These are phyloP conservation scores for Phoenix dactylifera DNA, from an alignment of 176 grass and related monocot species.

Conservation along the genomic window DNA sequence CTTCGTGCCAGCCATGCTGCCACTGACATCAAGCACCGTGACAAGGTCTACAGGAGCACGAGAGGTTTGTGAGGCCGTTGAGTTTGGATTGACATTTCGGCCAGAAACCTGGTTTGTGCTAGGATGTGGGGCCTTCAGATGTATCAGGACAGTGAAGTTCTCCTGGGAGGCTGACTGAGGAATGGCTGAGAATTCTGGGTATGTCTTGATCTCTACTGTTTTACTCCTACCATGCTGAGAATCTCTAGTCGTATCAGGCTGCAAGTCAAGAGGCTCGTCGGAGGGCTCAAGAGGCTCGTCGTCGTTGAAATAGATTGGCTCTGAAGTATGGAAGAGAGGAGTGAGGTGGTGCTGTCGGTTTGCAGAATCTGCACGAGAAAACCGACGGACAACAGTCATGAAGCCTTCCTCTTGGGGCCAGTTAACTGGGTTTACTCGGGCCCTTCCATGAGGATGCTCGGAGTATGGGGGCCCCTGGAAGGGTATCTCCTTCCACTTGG, in stretches of 20 bases:
- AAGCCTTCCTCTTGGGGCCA: neutral
- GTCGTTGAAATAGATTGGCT: slow-evolving; percentile 5
- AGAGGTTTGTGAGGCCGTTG: neutral
- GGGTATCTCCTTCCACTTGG: slow-evolving; percentile 14
- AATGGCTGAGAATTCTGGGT: slow-evolving; percentile 9
- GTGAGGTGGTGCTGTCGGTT: neutral
- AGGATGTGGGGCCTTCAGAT: slow-evolving; percentile 12
- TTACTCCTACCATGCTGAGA: neutral
- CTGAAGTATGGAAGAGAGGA: neutral
- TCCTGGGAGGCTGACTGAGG: slow-evolving; percentile 1
- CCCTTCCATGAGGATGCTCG: slow-evolving; percentile 8
- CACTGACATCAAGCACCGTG: slow-evolving; percentile 10
- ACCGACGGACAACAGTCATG: neutral
- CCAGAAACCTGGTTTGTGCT: neutral
- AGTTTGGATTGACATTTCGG: neutral
- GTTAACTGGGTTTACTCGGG: slow-evolving; percentile 8
- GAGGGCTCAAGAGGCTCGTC: slow-evolving; percentile 10
- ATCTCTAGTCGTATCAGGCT: neutral
- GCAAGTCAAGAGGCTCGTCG: slow-evolving; percentile 4
- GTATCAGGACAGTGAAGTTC: slow-evolving; percentile 9
- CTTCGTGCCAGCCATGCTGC: slow-evolving; percentile 13
- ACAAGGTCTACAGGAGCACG: slow-evolving; percentile 11
- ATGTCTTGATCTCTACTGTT: slow-evolving; percentile 1
- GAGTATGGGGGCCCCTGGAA: neutral
- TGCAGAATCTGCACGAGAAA: neutral